Evolutionary conservation across 306 rosid genomes (phyloP), one percentile per base, ranked within the genome.

Genomic region (Crotalaria pallida): DNA sequence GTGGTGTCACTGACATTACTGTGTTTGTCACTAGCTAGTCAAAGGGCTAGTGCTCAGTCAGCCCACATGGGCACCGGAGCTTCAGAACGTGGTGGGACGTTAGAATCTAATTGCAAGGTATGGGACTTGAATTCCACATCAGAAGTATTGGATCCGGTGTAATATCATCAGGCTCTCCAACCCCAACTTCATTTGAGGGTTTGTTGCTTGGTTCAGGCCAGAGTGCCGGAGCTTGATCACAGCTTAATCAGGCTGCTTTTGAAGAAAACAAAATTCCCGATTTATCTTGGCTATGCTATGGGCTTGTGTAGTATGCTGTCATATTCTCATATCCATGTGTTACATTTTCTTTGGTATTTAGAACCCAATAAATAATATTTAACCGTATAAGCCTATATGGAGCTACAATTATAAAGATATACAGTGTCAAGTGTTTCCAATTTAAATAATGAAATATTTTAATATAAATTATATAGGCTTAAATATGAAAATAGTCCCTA

Each of bases 241-340:
- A 11, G 60, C 47, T 41, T 55, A 10, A 65, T 57, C 43, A 57
- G 58, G 24, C 62, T 58, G 64, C 18, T 15, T n/a, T n/a, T 38
- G 29, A 55, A 61, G 65, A 48, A 76, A 49, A 70, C 55, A 40
- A 70, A 12, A 24, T 51, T 69, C 49, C 22, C 22, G 53, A 61
- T 60, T 59, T 73, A 36, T 23, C 70, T 33, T 50, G n/a, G 15
- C 34, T 19, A 13, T 41, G 2, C 18, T 40, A 45, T 9, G 18
- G 8, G 15, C 7, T 24, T 15, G 34, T 29, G 11, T 27, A 10
- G 51, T 45, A 0, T 21, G 22, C 16, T 0, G 13, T 52, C 51
- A 40, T 19, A 40, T 53, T 68, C 36, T 34, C 52, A 52, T 1
- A 24, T 24, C 13, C 8, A 3, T 7, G 21, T 31, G 22, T 33